These are phyloP conservation scores for Periconia digitata DNA, from an alignment of 2,329 filamentous ascomycete genomes.

Conservation along the genomic window DNA sequence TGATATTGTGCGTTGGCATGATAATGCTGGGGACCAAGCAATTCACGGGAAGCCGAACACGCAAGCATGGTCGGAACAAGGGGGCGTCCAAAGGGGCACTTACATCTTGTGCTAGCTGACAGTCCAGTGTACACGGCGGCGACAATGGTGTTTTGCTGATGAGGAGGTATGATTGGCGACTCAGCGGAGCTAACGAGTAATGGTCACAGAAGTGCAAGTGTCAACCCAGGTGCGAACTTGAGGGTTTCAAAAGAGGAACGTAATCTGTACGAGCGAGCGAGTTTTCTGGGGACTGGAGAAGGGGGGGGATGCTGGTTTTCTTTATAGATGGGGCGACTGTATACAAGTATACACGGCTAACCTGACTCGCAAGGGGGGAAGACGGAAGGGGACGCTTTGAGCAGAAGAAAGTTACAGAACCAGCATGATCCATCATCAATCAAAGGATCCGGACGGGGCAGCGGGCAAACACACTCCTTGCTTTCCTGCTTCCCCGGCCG, in stretches of 20 bases:
- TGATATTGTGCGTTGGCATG: slow-evolving; percentile 36
- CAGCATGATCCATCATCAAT: slow-evolving; percentile 15
- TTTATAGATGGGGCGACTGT: slow-evolving; percentile 26
- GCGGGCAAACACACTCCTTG: slow-evolving; percentile 37
- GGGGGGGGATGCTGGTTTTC: slow-evolving; percentile 16
- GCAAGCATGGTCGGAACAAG: slow-evolving; percentile 18
- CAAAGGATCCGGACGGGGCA: slow-evolving; percentile 17
- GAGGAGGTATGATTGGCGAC: slow-evolving; percentile 20
- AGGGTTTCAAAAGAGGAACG: slow-evolving; percentile 4
- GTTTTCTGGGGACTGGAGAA: too few species aligned
- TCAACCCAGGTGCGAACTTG: background rate
- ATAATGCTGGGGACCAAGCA: slow-evolving; percentile 17
- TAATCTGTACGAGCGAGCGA: too few species aligned
- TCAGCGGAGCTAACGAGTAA: slow-evolving; percentile 9
- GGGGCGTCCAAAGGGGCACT: slow-evolving; percentile 34
- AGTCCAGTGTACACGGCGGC: slow-evolving; percentile 12
- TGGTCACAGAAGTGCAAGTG: slow-evolving; percentile 5
- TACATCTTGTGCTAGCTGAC: slow-evolving; percentile 20
- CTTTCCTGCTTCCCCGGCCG: slow-evolving; percentile 25
- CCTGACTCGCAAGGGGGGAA: slow-evolving; percentile 30
- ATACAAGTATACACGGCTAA: slow-evolving; percentile 20
- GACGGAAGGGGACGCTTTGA: slow-evolving; percentile 24
- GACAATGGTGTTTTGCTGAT: slow-evolving; percentile 11
- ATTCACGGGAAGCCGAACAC: slow-evolving; percentile 25
- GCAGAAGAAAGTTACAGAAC: slow-evolving; percentile 29